A percentile compares a stretch with the other conserved stretches of the same genome.
Evolutionary conservation across 2,329 filamentous ascomycete species (phyloP).

Genomic region (Hypoxylon sp.): DNA sequence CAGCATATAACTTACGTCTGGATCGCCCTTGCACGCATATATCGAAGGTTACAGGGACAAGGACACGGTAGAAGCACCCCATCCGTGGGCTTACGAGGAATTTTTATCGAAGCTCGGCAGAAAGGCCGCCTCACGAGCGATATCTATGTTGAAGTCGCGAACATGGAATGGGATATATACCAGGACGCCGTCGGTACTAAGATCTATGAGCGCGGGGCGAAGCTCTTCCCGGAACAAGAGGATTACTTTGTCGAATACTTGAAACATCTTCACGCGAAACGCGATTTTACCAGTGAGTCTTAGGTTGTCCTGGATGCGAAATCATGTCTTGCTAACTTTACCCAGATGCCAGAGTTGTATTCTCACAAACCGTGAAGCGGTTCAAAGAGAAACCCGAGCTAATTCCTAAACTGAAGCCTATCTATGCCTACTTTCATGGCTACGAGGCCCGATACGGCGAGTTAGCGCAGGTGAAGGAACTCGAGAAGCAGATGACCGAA

Average conservation of each 20-base stretch:
- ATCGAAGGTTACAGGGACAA: conserved; percentile 93
- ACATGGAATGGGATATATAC: conserved; percentile 96
- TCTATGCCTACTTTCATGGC: conserved; percentile 93
- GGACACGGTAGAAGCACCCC: conserved; percentile 68
- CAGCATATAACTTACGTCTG: conserved; percentile 92
- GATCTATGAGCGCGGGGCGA: conserved; percentile 95
- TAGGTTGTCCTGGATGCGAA: not conserved
- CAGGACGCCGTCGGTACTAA: conserved; percentile 93
- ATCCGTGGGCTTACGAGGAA: conserved; percentile 80
- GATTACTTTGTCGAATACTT: conserved; percentile 95
- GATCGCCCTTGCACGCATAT: conserved; percentile 94
- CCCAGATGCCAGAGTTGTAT: conserved; percentile 91
- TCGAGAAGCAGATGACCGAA: conserved; percentile 93
- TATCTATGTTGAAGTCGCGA: conserved; percentile 92
- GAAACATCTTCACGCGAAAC: conserved; percentile 91
- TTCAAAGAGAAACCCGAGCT: conserved; percentile 83
- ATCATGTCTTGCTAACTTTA: conserved; percentile 40
- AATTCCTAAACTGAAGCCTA: conserved; percentile 80
- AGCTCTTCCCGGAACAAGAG: conserved; percentile 94
- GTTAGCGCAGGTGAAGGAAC: conserved; percentile 87
- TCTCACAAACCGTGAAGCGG: conserved; percentile 91
- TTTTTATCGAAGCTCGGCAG: conserved; percentile 90
- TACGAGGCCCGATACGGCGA: conserved; percentile 97
- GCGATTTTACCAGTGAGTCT: conserved; percentile 90
- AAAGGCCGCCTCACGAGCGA: conserved; percentile 92